Evolutionary conservation across 2,329 filamentous ascomycete genomes (phyloP).

Genomic region (Huntiella bhutanensis): DNA sequence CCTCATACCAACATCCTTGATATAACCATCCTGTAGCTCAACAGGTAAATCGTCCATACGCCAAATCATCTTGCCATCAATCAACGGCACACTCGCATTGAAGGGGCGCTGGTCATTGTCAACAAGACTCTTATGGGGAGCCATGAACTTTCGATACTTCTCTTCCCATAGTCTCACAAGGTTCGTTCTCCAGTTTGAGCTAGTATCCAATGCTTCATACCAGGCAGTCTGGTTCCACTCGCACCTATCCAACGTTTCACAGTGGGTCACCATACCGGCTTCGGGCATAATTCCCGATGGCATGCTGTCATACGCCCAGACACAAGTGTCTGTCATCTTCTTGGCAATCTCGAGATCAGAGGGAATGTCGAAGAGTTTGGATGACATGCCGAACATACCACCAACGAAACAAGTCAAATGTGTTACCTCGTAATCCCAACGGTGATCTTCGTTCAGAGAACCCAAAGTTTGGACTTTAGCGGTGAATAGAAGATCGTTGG

Average conservation of each 20-base stretch:
- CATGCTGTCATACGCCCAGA: slow-evolving; percentile 47
- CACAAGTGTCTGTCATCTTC: slow-evolving; percentile 48
- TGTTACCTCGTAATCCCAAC: slow-evolving; percentile 38
- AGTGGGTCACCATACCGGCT: slow-evolving; percentile 25
- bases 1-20: slow-evolving; percentile 13
- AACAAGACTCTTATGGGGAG: neutral
- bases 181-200: slow-evolving; percentile 23
- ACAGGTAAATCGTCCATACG: slow-evolving; percentile 4
- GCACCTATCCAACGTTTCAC: slow-evolving; percentile 27
- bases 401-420: slow-evolving; percentile 52
- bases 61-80: neutral
- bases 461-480: slow-evolving; percentile 37
- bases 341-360: slow-evolving; percentile 44
- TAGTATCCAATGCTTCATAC: slow-evolving; percentile 29
- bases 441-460: slow-evolving; percentile 21
- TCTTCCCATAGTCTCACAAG: slow-evolving; percentile 22
- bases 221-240: slow-evolving; percentile 32
- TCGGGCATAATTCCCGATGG: slow-evolving; percentile 49
- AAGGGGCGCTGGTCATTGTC: neutral
- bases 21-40: slow-evolving; percentile 2
- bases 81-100: neutral
- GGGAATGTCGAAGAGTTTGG: slow-evolving; percentile 39
- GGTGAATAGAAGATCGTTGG: slow-evolving; percentile 54
- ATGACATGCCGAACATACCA: slow-evolving; percentile 49
- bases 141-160: slow-evolving; percentile 8